A percentile compares a stretch with the other conserved stretches of the same genome.
Evolutionary conservation across 306 rosid species (phyloP).

Genomic region (Quercus berberidifolia): DNA sequence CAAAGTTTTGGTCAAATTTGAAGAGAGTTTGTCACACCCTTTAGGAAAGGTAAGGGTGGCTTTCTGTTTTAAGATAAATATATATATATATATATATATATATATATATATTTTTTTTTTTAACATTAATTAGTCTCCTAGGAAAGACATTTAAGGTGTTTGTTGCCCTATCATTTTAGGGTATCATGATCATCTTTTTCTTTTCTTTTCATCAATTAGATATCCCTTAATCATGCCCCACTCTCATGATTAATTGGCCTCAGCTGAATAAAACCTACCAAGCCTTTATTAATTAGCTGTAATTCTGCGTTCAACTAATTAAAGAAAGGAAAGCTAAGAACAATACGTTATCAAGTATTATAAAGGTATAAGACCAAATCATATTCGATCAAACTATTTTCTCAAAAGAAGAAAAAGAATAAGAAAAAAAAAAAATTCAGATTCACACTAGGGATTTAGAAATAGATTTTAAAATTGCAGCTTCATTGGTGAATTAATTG

Average conservation of each 20-base stretch:
- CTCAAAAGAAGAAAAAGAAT: too few relatives aligned
- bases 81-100: too few relatives aligned
- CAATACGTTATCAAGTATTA: neutral
- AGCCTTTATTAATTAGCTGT: slow-evolving; percentile 41
- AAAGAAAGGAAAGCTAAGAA: slow-evolving; percentile 22
- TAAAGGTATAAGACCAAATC: slow-evolving; percentile 15
- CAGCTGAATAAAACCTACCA: slow-evolving; percentile 31
- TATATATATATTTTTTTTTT: too few relatives aligned
- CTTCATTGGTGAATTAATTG: neutral
- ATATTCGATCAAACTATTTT: neutral
- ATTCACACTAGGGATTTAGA: too few relatives aligned
- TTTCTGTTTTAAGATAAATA: neutral
- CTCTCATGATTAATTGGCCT: slow-evolving; percentile 49
- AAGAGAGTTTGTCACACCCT: neutral
- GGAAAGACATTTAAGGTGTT: neutral
- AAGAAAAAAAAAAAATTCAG: too few relatives aligned
- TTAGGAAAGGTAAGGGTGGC: neutral
- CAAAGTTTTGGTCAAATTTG: neutral
- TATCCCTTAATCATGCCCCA: slow-evolving; percentile 25
- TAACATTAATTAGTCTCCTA: neutral
- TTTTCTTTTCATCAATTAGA: neutral
- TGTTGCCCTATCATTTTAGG: neutral
- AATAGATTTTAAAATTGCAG: neutral
- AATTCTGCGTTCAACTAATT: slow-evolving; percentile 31
- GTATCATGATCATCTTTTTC: neutral